A percentile compares a stretch with the other conserved stretches of the same genome.
phyloP scores from a whole-genome alignment of 352 stramenopile genomes.

The Phytopythium cucurbitacearum region DNA sequence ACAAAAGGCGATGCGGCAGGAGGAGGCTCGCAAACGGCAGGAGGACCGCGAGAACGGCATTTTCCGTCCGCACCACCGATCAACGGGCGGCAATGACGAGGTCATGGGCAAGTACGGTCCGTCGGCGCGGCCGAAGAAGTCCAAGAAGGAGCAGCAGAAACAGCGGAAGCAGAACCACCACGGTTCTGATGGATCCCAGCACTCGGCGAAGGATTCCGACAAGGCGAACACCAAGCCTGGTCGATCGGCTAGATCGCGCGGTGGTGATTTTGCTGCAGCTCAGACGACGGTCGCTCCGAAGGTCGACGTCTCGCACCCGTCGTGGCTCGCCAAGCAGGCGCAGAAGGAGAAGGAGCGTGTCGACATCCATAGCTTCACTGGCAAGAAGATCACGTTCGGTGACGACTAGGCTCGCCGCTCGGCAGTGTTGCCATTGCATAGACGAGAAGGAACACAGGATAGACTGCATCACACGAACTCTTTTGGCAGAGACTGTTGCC shows the following conservation, averaged over 20 bases:
- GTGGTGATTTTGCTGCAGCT: neutral
- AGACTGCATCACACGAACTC: too few relatives aligned
- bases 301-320: slow-evolving; percentile 43
- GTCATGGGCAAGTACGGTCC: slow-evolving; percentile 54
- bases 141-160: slow-evolving; percentile 32
- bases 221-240: slow-evolving; percentile 13
- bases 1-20: slow-evolving; percentile 71
- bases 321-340: slow-evolving; percentile 79
- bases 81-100: slow-evolving; percentile 3
- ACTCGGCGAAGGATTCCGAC: slow-evolving; percentile 12
- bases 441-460: neutral
- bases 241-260: neutral
- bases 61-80: slow-evolving; percentile 25
- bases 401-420: slow-evolving; percentile 22
- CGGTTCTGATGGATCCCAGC: slow-evolving; percentile 7
- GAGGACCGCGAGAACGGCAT: slow-evolving; percentile 39
- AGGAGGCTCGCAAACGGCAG: slow-evolving; percentile 48
- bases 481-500: too few relatives aligned
- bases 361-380: slow-evolving; percentile 57
- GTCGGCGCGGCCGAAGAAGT: slow-evolving; percentile 75
- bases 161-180: slow-evolving; percentile 13
- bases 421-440: neutral
- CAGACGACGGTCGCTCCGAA: slow-evolving; percentile 2
- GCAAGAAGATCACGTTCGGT: slow-evolving; percentile 84
- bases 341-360: slow-evolving; percentile 82